Base-by-base conservation (phyloP, 2,329 filamentous ascomycete genomes). In the Sporothrix schenckii region DNA sequence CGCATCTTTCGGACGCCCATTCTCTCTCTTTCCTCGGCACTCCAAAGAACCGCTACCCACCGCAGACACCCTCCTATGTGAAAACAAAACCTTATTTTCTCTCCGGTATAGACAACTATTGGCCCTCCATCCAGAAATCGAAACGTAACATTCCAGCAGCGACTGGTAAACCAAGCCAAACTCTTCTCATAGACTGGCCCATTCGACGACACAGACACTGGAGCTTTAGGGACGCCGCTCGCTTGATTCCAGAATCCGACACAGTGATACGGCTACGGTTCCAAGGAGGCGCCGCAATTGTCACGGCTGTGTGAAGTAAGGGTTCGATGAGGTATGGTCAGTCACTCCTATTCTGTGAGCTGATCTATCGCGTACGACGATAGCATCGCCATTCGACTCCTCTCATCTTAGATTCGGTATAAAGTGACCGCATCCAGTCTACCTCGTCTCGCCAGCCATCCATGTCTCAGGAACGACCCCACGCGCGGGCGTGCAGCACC, bases 401-500 rank as follows among this genome's bases (percentile, higher is more conserved):
- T 7, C 13, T 10, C 34, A 44, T 16, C 54, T n/a, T 19, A 2
- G 19, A 11, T 41, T 39, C 2, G 16, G 7, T 16, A 10, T 27
- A 9, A 58, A 39, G 27, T 30, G 27, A 3, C 27, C 27, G 3
- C 27, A 30, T 30, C 27, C 4, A 30, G 3, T 30, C 3, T 30
- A 30, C 27, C 9, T n/a, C 5, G 21, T n/a, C 4, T 34, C 27
- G 39, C 14, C 14, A 3, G 34, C 34, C 34, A 6, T 24, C 16
- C 2, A 60, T 60, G 56, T 60, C 56, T 24, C 34, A 60, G n/a
- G 56, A 34, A 60, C 56, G 56, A 44, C 56, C 34, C 41, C 30
- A 11, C 19, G 14, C 56, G n/a, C 34, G 56, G 56, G 34, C 56
- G 34, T 60, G 56, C 56, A 60, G 24, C 34, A 44, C 56, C 10